Evolutionary conservation across 371 early-diverging fungal species (phyloP), one percentile per base, ranked within the genome.

Genomic region (Mucor indicus): DNA sequence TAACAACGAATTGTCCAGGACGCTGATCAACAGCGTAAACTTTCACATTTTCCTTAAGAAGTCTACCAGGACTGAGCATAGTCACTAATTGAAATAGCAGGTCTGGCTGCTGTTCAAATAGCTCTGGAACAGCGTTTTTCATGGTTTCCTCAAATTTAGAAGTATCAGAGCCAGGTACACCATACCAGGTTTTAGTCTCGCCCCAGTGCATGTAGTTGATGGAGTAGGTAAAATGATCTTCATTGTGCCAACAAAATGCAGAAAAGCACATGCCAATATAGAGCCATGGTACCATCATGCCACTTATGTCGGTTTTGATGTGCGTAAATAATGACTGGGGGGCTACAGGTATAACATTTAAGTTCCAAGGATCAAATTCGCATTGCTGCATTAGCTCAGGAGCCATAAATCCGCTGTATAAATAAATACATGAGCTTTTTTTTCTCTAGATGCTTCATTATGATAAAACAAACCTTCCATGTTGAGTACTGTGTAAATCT

Each of bases 221-320:
- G 10, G 93, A 92, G 53, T 95, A 96, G 3, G 93, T 92, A 66
- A 88, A 93, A 61, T 96, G 96, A 60, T 98, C 97, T 66, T 98
- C 98, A 30, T 89, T 91, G 60, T 98, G 97, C 98, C 98, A 98
- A 65, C 97, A 96, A 57, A 98, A 96, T 1, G 97, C 92, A 25
- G 92, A 90, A 53, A 96, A 95, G 48, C 85, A 85, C 95, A 93
- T 93, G 25, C 98, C 98, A 5, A 95, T 88, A 55, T 98, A 98
- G 11, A 98, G 67, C 97, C 97, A 98, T 15, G 98, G 98, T 1
- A 90, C 80, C 87, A 90, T 95, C 91, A 96, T 93, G 5, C 97
- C 97, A 21, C 88, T 84, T 20, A 96, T 93, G 54, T 96, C 94
- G 25, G 86, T 80, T 36, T 85, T 81, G 60, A 96, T 87, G 59